Evolutionary conservation across 352 stramenopile species (phyloP).

Genomic region (Pythium volutum): DNA sequence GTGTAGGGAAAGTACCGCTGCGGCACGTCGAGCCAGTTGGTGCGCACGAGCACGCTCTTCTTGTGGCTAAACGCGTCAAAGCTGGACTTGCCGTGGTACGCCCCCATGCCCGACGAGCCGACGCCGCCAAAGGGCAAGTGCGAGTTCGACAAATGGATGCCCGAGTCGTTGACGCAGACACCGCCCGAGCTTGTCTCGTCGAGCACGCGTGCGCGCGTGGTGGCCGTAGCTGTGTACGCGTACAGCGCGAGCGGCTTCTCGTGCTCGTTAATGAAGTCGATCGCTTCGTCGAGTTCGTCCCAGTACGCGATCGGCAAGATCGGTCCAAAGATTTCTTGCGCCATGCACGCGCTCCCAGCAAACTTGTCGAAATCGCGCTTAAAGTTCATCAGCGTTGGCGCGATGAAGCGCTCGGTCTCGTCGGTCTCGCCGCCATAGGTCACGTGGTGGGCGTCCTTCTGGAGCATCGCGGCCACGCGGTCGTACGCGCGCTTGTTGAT

Average conservation of each 20-base stretch:
- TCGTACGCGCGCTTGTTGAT: slow-evolving; percentile 58
- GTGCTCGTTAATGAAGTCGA: slow-evolving; percentile 21
- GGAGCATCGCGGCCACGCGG: slow-evolving; percentile 50
- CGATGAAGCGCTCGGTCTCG: slow-evolving; percentile 70
- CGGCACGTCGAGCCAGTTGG: slow-evolving; percentile 46
- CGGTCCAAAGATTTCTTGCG: slow-evolving; percentile 95
- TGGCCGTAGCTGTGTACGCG: slow-evolving; percentile 26
- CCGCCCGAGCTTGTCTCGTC: slow-evolving; percentile 34
- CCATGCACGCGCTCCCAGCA: slow-evolving; percentile 62
- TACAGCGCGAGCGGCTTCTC: slow-evolving; percentile 52
- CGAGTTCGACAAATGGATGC: slow-evolving; percentile 47
- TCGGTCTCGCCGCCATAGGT: slow-evolving; percentile 60
- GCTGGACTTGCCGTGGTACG: slow-evolving; percentile 51
- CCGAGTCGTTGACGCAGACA: slow-evolving; percentile 58
- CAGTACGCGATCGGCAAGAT: slow-evolving; percentile 79
- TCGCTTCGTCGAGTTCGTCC: slow-evolving; percentile 15
- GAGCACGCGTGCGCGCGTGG: slow-evolving; percentile 33
- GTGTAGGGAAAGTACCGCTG: slow-evolving; percentile 69
- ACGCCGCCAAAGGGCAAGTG: slow-evolving; percentile 69
- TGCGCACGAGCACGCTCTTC: slow-evolving; percentile 58
- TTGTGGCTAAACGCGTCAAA: slow-evolving; percentile 57
- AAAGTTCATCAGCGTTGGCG: slow-evolving; percentile 89
- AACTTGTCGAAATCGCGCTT: slow-evolving; percentile 59
- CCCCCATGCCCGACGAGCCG: slow-evolving; percentile 48
- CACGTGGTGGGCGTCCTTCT: slow-evolving; percentile 54